Conservation (phyloP, 2,329 filamentous ascomycete genomes). For the Colletotrichum kahawae region DNA sequence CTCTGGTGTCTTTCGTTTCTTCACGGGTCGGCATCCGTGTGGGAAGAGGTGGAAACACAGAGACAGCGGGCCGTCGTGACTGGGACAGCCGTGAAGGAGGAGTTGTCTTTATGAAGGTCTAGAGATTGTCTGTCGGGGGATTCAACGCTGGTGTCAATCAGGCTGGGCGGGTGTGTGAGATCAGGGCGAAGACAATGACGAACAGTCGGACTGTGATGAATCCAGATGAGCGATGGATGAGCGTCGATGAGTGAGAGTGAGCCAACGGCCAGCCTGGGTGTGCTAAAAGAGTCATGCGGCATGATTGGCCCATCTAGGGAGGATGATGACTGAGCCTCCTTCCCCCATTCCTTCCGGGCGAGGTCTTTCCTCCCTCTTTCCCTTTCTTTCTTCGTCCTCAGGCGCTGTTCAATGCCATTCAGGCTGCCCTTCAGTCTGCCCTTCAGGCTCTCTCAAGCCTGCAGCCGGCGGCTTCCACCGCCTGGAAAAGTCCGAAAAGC, state of each 20-base stretch:
- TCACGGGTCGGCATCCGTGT: constrained; percentile 1
- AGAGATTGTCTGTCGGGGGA: background rate
- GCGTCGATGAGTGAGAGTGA: background rate
- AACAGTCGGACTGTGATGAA: background rate
- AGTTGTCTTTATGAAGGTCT: background rate
- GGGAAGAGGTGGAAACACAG: background rate
- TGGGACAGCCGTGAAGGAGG: background rate
- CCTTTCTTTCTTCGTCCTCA: background rate
- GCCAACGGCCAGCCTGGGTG: background rate
- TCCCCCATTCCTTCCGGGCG: background rate
- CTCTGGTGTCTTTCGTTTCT: background rate
- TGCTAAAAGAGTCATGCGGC: background rate
- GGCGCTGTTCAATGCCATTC: background rate
- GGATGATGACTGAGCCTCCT: background rate
- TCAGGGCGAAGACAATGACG: background rate
- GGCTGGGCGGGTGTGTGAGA: background rate
- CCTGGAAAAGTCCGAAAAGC: background rate
- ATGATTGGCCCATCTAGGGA: background rate
- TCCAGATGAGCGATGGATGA: background rate
- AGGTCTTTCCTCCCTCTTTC: background rate
- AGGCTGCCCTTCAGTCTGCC: background rate
- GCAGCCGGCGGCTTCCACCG: background rate
- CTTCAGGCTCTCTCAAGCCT: background rate
- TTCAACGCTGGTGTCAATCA: background rate
- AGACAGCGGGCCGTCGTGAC: constrained; percentile 12